phyloP scores from a whole-genome alignment of 1,284 basidiomycete species.

The Trichosporon ovoides region DNA sequence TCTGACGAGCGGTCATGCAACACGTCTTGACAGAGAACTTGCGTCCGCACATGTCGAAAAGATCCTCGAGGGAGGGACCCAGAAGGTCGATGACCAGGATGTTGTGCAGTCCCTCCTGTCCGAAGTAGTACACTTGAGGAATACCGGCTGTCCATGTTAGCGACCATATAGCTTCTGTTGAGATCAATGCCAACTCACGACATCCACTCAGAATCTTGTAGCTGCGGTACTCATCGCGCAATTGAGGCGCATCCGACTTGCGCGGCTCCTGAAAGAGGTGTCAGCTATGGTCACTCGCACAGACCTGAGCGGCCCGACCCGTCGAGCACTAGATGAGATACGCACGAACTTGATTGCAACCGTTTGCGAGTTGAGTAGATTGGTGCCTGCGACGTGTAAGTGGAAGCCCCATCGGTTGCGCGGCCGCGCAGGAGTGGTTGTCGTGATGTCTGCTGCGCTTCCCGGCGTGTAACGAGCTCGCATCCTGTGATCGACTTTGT shows the following conservation, averaged over 20 bases:
- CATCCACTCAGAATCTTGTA: constrained; percentile 93
- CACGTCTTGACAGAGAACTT: constrained; percentile 98
- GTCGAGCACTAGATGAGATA: constrained; percentile 24
- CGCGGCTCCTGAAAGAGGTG: constrained; percentile 70
- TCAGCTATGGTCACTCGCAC: constrained; percentile 15
- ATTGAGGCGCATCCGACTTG: constrained; percentile 92
- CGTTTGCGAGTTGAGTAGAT: constrained; percentile 88
- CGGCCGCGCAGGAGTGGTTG: background rate
- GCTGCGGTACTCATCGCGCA: constrained; percentile 92
- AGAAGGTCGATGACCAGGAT: constrained; percentile 94
- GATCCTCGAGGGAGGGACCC: constrained; percentile 88
- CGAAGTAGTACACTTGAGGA: constrained; percentile 95
- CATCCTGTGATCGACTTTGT: background rate
- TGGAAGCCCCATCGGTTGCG: no score
- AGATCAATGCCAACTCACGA: constrained; percentile 59
- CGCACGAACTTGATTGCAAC: constrained; percentile 97
- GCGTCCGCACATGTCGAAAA: constrained; percentile 99
- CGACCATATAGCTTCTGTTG: background rate
- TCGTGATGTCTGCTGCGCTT: background rate
- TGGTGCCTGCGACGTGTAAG: constrained; percentile 61
- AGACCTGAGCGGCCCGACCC: background rate
- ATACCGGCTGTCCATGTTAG: constrained; percentile 62
- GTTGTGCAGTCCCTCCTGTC: constrained; percentile 95
- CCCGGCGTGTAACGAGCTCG: background rate
- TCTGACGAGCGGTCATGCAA: constrained; percentile 93